Conservation (phyloP, 106 monocot species). For the Allium sativum region DNA sequence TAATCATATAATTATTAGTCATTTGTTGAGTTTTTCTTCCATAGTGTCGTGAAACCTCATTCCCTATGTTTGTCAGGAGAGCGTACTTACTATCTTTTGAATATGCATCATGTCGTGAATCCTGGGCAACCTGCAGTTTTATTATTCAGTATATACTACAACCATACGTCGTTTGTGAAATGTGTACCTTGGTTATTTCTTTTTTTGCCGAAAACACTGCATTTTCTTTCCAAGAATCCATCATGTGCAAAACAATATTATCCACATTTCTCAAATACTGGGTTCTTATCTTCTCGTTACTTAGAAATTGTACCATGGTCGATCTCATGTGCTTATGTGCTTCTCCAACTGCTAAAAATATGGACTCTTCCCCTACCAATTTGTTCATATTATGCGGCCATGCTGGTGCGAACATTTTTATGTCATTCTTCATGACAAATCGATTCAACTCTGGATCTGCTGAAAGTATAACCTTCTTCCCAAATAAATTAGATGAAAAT, state of each 20-base stretch:
- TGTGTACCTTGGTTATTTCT: constrained; percentile 18
- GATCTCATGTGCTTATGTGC: constrained; percentile 38
- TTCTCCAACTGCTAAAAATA: constrained; percentile 14
- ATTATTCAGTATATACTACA: too few species aligned
- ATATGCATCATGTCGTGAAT: neutral
- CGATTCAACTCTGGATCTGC: constrained; percentile 31
- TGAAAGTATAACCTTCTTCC: constrained; percentile 23
- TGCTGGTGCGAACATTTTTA: constrained; percentile 16
- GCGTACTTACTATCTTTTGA: neutral
- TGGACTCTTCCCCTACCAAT: constrained; percentile 24
- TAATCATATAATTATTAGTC: too few species aligned
- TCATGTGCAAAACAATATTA: constrained; percentile 10
- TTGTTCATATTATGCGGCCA: constrained; percentile 17
- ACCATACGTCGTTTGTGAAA: too few species aligned
- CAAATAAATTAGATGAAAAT: constrained; percentile 26
- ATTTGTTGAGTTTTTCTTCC: too few species aligned
- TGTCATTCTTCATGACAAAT: constrained; percentile 36
- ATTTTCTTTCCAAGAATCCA: constrained; percentile 16
- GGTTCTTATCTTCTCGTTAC: constrained; percentile 10
- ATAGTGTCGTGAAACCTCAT: too few species aligned
- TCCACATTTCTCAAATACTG: constrained; percentile 22
- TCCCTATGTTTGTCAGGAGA: too few species aligned
- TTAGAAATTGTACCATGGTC: constrained; percentile 24
- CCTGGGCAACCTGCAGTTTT: neutral
- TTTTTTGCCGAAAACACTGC: constrained; percentile 21